phyloP scores from a whole-genome alignment of 345 rosid genomes.

The Populus davidiana region DNA sequence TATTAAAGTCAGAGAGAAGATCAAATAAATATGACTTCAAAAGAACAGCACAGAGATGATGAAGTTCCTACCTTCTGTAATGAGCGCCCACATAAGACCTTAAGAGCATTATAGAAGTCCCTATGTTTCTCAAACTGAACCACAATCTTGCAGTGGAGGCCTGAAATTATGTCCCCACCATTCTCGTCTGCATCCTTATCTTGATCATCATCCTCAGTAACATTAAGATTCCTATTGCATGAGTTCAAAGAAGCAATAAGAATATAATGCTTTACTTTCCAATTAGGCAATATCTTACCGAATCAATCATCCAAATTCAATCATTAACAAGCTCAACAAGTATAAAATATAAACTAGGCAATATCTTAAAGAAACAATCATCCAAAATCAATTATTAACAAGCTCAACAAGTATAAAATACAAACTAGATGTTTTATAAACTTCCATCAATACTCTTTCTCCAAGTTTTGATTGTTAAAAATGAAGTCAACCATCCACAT shows the following conservation, averaged over 20 bases:
- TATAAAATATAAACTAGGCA: neutral
- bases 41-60: neutral
- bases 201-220: constrained; percentile 73
- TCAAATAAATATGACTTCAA: neutral
- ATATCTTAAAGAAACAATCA: neutral
- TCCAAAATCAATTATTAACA: neutral
- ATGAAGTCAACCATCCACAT: neutral
- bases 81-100: constrained; percentile 75
- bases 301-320: neutral
- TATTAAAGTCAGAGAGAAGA: neutral
- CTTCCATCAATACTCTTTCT: neutral
- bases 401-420: neutral
- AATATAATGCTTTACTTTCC: neutral
- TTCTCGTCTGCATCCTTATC: constrained; percentile 53
- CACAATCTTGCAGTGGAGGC: constrained; percentile 86
- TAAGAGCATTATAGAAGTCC: constrained; percentile 71
- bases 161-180: constrained; percentile 52
- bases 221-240: constrained; percentile 68
- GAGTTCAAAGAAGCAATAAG: constrained; percentile 24
- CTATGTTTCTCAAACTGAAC: constrained; percentile 75
- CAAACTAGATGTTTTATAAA: neutral
- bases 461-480: neutral
- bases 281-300: neutral
- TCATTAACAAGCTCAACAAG: neutral
- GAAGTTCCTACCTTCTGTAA: constrained; percentile 62